Evolutionary conservation across 805 yeast genomes (phyloP).

Genomic region (Yarrowia phangngaensis): DNA sequence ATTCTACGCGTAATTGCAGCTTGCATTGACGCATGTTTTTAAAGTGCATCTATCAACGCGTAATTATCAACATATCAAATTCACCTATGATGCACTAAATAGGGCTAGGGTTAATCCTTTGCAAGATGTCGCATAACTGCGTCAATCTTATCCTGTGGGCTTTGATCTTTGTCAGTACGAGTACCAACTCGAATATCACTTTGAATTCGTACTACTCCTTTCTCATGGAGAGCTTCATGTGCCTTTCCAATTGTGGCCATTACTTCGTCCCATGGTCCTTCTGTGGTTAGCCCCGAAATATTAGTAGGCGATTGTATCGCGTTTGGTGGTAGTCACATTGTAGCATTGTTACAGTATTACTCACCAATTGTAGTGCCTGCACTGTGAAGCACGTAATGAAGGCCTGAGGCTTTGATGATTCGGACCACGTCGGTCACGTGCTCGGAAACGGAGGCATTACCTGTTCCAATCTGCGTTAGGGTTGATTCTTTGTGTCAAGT

Average conservation of each 20-base stretch:
- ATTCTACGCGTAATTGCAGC: too few relatives aligned
- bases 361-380: constrained; percentile 73
- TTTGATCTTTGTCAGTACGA: constrained; percentile 66
- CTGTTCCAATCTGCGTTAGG: constrained; percentile 62
- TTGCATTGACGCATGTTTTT: too few relatives aligned
- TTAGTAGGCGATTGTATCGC: neutral
- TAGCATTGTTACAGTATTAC: constrained; percentile 38
- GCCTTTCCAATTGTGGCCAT: constrained; percentile 71
- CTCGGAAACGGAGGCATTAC: constrained; percentile 71
- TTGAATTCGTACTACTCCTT: constrained; percentile 75
- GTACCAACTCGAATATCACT: constrained; percentile 86
- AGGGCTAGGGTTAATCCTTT: too few relatives aligned
- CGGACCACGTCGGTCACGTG: constrained; percentile 70
- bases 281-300: constrained; percentile 35
- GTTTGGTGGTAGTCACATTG: neutral
- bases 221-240: constrained; percentile 66
- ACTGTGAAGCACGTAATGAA: constrained; percentile 71
- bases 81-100: too few relatives aligned
- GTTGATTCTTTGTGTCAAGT: neutral
- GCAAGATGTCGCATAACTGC: constrained; percentile 43
- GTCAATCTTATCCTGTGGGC: constrained; percentile 68
- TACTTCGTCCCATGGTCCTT: constrained; percentile 92
- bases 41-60: too few relatives aligned
- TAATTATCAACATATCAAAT: too few relatives aligned
- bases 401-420: constrained; percentile 56